phyloP scores from a whole-genome alignment of 2,329 filamentous ascomycete species.

The Diaporthe citriasiana region DNA sequence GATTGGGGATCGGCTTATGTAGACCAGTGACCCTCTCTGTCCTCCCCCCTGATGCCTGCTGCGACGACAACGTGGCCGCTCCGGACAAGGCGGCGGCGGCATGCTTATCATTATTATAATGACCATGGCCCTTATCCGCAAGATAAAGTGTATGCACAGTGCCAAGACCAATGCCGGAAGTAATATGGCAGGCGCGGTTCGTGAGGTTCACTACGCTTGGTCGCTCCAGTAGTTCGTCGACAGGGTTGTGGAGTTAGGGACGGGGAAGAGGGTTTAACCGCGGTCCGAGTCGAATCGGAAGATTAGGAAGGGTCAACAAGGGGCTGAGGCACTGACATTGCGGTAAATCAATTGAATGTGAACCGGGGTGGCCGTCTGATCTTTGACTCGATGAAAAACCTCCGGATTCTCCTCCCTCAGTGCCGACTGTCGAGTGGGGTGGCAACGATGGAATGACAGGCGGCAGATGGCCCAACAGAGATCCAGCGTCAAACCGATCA shows the following conservation, averaged over 20 bases:
- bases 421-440: constrained; percentile 21
- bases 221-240: constrained; percentile 4
- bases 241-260: constrained; percentile 8
- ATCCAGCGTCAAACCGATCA: constrained; percentile 1
- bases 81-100: constrained; percentile 30
- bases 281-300: constrained; percentile 34
- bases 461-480: constrained; percentile 31
- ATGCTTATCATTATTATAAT: constrained; percentile 24
- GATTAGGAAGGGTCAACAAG: constrained; percentile 36
- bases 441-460: constrained; percentile 22
- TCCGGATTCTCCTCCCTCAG: constrained; percentile 36
- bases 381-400: constrained; percentile 41
- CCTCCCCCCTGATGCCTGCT: constrained; percentile 23
- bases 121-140: background rate
- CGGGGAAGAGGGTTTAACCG: constrained; percentile 34
- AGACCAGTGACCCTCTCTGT: background rate
- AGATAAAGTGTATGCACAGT: background rate
- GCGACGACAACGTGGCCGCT: constrained; percentile 31
- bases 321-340: constrained; percentile 20
- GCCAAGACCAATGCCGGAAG: background rate
- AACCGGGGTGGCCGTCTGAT: constrained; percentile 41
- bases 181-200: background rate
- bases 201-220: background rate
- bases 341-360: constrained; percentile 26
- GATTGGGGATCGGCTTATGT: constrained; percentile 17